Conservation (phyloP, 2,329 filamentous ascomycete species). For the Penicillium corylophilum region DNA sequence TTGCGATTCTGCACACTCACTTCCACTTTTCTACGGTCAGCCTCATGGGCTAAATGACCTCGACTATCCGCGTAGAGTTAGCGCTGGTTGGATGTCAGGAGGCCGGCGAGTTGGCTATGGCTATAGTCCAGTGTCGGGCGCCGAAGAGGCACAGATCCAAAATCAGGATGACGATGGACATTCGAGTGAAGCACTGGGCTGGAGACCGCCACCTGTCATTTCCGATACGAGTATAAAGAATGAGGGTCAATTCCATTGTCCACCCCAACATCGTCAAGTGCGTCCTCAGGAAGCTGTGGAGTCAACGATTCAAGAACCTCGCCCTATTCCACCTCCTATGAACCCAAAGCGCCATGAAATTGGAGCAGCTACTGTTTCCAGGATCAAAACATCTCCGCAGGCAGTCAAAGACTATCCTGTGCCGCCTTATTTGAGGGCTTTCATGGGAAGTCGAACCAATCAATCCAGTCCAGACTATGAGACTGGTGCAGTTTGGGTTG, state of each 20-base stretch:
- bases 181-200: neutral
- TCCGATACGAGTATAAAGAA: neutral
- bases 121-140: slow-evolving; percentile 34
- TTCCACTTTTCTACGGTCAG: neutral
- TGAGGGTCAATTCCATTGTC: neutral
- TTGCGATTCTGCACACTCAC: slow-evolving; percentile 19
- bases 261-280: neutral
- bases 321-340: neutral
- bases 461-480: slow-evolving; percentile 3
- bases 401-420: neutral
- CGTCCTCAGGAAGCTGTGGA: neutral
- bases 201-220: neutral
- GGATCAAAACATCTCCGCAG: neutral
- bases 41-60: slow-evolving; percentile 2
- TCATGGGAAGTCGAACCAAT: slow-evolving; percentile 2
- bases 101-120: slow-evolving; percentile 43
- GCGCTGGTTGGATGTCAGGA: slow-evolving; percentile 44
- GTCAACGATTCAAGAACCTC: neutral
- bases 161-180: neutral
- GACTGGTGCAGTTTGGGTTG: neutral
- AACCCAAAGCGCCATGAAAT: neutral
- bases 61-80: slow-evolving; percentile 33
- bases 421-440: slow-evolving; percentile 2
- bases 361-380: neutral
- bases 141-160: slow-evolving; percentile 16